Percentiles rank a stretch among this genome's conserved stretches.
These are phyloP conservation scores for Teratosphaeria destructans DNA, from an alignment of 2,329 filamentous ascomycete genomes.

Conservation along the genomic window DNA sequence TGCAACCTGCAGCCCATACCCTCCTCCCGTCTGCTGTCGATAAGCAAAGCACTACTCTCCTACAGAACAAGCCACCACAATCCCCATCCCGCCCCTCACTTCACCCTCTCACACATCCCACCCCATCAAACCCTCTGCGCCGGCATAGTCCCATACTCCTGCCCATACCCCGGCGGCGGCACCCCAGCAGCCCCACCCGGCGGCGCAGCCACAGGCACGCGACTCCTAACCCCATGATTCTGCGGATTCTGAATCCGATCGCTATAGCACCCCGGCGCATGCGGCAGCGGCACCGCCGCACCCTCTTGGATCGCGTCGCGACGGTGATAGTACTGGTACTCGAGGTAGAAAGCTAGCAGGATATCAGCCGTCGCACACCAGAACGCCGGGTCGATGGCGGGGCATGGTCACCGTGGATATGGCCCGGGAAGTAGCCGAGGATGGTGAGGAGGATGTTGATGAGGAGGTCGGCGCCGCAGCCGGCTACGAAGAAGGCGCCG, in stretches of 20 bases:
- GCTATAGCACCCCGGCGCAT: constrained; percentile 60
- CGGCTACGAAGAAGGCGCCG: constrained; percentile 39
- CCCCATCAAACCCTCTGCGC: background rate
- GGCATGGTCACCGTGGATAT: constrained; percentile 38
- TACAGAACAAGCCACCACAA: background rate
- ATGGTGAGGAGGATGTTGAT: constrained; percentile 35
- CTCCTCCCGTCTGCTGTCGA: too few species aligned
- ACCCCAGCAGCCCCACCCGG: background rate
- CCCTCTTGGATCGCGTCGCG: constrained; percentile 53
- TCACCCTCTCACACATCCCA: background rate
- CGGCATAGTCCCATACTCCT: constrained; percentile 21
- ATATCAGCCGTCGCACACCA: background rate
- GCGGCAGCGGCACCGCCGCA: constrained; percentile 38
- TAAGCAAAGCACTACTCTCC: background rate
- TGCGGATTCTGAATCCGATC: constrained; percentile 51
- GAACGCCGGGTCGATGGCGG: background rate
- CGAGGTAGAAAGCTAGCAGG: constrained; percentile 38
- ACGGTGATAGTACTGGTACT: constrained; percentile 69
- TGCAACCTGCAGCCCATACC: too few species aligned
- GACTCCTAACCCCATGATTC: background rate
- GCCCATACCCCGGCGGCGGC: background rate
- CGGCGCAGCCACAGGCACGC: constrained; percentile 35
- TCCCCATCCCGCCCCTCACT: background rate
- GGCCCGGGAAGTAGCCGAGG: constrained; percentile 58
- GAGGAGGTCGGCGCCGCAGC: constrained; percentile 38